These are phyloP conservation scores for Schwanniomyces occidentalis DNA, from an alignment of 805 yeast species.

Conservation along the genomic window DNA sequence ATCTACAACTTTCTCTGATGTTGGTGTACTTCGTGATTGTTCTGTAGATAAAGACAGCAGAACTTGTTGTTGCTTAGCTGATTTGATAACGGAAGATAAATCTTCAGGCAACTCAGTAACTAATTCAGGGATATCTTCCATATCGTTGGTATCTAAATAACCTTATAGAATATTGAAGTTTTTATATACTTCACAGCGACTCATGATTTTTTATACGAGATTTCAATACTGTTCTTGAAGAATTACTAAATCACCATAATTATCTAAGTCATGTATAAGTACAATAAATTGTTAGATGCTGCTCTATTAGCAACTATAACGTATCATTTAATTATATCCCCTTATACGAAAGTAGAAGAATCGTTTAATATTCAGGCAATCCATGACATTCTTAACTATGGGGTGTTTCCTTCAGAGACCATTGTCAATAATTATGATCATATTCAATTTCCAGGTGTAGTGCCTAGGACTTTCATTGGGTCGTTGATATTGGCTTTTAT, in stretches of 20 bases:
- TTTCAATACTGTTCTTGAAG: no score
- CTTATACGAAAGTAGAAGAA: conserved; percentile 92
- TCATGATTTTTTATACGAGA: no score
- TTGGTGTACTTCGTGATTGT: no score
- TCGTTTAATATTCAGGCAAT: conserved; percentile 89
- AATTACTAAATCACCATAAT: no score
- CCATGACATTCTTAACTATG: conserved; percentile 74
- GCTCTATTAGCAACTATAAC: conserved; percentile 48
- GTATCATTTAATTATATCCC: conserved; percentile 58
- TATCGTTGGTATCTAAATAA: no score
- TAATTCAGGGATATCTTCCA: conserved; percentile 36
- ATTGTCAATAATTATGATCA: conserved; percentile 65
- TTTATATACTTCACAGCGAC: no score
- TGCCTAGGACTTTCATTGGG: conserved; percentile 83
- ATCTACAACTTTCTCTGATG: no score
- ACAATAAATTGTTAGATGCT: conserved; percentile 18
- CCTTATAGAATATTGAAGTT: no score
- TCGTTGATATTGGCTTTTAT: conserved; percentile 53
- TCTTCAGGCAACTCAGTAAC: conserved; percentile 22
- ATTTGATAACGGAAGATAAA: no score
- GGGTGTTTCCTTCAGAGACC: conserved; percentile 35
- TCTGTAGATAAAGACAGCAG: no score
- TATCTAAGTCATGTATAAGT: conserved; percentile 19
- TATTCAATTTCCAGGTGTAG: conserved; percentile 78
- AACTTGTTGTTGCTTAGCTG: no score